Percentiles rank a stretch among this genome's conserved stretches.
These are phyloP conservation scores for Acmispon strigosus DNA, from an alignment of 306 rosid genomes.

Conservation along the genomic window DNA sequence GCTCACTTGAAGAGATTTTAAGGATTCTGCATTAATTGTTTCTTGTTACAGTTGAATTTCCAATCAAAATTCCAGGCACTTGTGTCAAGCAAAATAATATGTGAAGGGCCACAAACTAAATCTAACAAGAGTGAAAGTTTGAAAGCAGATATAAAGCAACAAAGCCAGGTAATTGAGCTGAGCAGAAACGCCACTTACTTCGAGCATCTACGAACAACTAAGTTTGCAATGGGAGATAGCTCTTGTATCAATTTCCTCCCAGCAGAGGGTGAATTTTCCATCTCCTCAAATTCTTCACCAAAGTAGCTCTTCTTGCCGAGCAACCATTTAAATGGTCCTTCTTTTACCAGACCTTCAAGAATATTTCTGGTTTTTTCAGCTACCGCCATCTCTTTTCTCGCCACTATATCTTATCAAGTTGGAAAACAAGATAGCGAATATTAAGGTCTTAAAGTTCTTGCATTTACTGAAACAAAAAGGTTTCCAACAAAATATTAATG, in stretches of 20 bases:
- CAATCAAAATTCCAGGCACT: slow-evolving; percentile 6
- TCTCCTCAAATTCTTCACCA: slow-evolving; percentile 71
- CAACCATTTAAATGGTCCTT: slow-evolving; percentile 91
- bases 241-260: slow-evolving; percentile 54
- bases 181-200: slow-evolving; percentile 50
- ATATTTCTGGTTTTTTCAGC: slow-evolving; percentile 71
- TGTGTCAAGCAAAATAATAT: slow-evolving; percentile 10
- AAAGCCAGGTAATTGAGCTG: not conserved
- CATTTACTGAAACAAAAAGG: slow-evolving; percentile 17
- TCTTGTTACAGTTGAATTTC: slow-evolving; percentile 19
- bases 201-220: slow-evolving; percentile 84
- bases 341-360: slow-evolving; percentile 78
- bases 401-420: slow-evolving; percentile 12
- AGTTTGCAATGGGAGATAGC: slow-evolving; percentile 81
- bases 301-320: slow-evolving; percentile 59
- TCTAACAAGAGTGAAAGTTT: slow-evolving; percentile 1
- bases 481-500: slow-evolving; percentile 12
- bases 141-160: not conserved
- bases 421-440: slow-evolving; percentile 19
- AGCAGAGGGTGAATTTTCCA: slow-evolving; percentile 79
- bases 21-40: slow-evolving; percentile 68
- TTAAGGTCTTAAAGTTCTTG: slow-evolving; percentile 11
- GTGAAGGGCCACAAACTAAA: slow-evolving; percentile 8
- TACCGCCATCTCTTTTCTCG: slow-evolving; percentile 48
- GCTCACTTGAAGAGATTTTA: slow-evolving; percentile 64